These are phyloP conservation scores for Pseudoneurospora amorphoporcata DNA, from an alignment of 495 filamentous ascomycete species.

Conservation along the genomic window DNA sequence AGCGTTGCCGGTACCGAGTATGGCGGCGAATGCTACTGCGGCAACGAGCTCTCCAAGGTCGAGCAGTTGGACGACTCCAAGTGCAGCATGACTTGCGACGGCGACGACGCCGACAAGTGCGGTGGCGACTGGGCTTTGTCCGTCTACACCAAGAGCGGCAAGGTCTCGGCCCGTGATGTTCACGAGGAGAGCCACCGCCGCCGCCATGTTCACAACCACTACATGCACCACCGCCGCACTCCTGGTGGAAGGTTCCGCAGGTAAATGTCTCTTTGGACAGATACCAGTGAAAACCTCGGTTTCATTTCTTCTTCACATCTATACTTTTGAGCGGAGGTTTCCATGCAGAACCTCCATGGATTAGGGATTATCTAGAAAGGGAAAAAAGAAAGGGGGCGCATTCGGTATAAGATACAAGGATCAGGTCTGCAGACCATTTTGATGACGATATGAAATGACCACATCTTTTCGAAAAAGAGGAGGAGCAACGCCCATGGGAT, in stretches of 20 bases:
- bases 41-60: slow-evolving; percentile 32
- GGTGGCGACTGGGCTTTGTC: slow-evolving; percentile 35
- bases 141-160: slow-evolving; percentile 28
- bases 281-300: background rate
- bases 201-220: slow-evolving; percentile 18
- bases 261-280: background rate
- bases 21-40: slow-evolving; percentile 56
- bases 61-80: slow-evolving; percentile 29
- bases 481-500: background rate
- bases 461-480: background rate
- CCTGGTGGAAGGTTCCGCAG: slow-evolving; percentile 6
- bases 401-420: background rate
- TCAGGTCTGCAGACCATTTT: background rate
- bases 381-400: background rate
- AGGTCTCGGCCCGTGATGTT: background rate
- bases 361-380: background rate
- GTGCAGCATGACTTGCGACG: slow-evolving; percentile 37
- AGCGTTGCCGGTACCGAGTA: slow-evolving; percentile 55
- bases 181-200: background rate
- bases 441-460: slow-evolving; percentile 1
- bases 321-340: background rate
- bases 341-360: background rate
- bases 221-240: slow-evolving; percentile 14
- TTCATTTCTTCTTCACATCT: background rate
- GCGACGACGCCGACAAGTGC: slow-evolving; percentile 32